Evolutionary conservation across 2,329 filamentous ascomycete species (phyloP).

Genomic region (Dactylellina sp.): DNA sequence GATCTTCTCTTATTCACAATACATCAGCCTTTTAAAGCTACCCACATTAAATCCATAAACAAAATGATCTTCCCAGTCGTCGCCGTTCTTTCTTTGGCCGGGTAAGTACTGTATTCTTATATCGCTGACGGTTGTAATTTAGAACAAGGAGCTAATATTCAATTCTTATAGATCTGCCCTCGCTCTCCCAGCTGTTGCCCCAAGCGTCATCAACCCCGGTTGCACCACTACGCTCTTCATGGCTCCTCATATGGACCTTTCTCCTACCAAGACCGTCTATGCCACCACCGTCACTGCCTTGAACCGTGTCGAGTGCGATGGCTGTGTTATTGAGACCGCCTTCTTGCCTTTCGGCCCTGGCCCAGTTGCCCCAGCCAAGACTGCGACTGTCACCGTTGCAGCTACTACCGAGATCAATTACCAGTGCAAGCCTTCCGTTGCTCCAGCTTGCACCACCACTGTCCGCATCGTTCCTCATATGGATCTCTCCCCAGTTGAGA

Average conservation of each 20-base stretch:
- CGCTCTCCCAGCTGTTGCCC: constrained; percentile 32
- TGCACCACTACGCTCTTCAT: constrained; percentile 38
- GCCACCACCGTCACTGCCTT: constrained; percentile 24
- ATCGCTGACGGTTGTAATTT: too few relatives aligned
- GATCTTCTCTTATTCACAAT: constrained; percentile 4
- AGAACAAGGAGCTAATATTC: neutral
- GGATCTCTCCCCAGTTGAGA: constrained; percentile 21
- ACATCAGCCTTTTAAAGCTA: neutral
- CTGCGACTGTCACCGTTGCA: constrained; percentile 28
- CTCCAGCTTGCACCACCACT: constrained; percentile 6
- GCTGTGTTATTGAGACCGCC: constrained; percentile 21
- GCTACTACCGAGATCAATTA: constrained; percentile 24
- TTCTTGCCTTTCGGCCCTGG: constrained; percentile 24
- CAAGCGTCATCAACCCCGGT: neutral
- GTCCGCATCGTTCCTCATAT: constrained; percentile 6
- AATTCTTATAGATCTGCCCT: constrained; percentile 31
- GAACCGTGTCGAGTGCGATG: constrained; percentile 27
- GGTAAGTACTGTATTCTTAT: constrained; percentile 18
- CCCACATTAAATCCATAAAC: constrained; percentile 6
- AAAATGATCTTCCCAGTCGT: constrained; percentile 52
- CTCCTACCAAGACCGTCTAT: constrained; percentile 42
- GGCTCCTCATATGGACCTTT: constrained; percentile 27
- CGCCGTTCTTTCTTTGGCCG: constrained; percentile 38
- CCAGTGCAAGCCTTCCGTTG: constrained; percentile 17
- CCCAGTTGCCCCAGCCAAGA: constrained; percentile 28